phyloP scores from a whole-genome alignment of 1,139 yeast species.

The Scheffersomyces stambukii region DNA sequence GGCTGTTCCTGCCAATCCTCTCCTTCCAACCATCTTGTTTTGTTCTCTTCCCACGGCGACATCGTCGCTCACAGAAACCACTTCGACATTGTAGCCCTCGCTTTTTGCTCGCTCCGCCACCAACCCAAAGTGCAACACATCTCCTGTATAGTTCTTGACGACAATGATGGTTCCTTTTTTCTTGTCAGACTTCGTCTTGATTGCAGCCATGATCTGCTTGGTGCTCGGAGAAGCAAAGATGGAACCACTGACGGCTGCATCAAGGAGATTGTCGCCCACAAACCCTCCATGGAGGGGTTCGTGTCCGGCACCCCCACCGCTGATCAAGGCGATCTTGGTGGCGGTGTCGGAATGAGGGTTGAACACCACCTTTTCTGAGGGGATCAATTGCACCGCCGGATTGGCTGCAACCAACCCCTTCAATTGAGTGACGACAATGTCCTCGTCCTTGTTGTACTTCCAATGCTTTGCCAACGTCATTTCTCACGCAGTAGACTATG shows the following conservation, averaged over 20 bases:
- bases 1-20: slow-evolving; percentile 90
- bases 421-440: slow-evolving; percentile 62
- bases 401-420: slow-evolving; percentile 67
- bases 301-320: slow-evolving; percentile 97
- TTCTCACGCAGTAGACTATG: too few relatives aligned
- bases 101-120: slow-evolving; percentile 86
- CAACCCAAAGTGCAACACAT: slow-evolving; percentile 84
- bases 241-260: slow-evolving; percentile 86
- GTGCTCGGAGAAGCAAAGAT: slow-evolving; percentile 92
- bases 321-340: slow-evolving; percentile 63
- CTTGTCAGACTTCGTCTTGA: slow-evolving; percentile 55
- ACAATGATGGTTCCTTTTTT: slow-evolving; percentile 66
- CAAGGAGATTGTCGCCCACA: slow-evolving; percentile 77
- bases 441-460: slow-evolving; percentile 43
- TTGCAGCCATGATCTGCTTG: slow-evolving; percentile 73
- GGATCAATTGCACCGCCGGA: slow-evolving; percentile 60
- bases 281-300: slow-evolving; percentile 93
- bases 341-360: slow-evolving; percentile 30
- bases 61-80: slow-evolving; percentile 80
- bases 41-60: slow-evolving; percentile 87
- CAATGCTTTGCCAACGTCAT: slow-evolving; percentile 43
- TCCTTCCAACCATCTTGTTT: slow-evolving; percentile 86
- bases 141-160: slow-evolving; percentile 92
- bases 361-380: slow-evolving; percentile 66
- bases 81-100: slow-evolving; percentile 65